Evolutionary conservation across 2,329 filamentous ascomycete species (phyloP).

Genomic region (Cytospora piceicola): DNA sequence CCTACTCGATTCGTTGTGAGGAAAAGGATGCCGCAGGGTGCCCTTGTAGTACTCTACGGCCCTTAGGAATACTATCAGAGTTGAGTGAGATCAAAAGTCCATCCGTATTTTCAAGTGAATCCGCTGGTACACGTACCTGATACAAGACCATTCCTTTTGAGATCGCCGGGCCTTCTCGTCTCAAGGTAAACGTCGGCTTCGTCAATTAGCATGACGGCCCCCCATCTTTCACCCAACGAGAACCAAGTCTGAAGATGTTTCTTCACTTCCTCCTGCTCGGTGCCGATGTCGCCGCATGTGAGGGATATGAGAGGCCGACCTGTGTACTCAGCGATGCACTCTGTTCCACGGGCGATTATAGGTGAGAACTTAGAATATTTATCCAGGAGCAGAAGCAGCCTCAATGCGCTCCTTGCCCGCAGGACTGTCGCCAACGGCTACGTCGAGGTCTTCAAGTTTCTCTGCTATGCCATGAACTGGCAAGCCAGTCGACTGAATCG

Average conservation of each 20-base stretch:
- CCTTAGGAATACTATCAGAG: conserved; percentile 32
- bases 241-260: conserved; percentile 1
- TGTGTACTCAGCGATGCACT: conserved; percentile 34
- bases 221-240: conserved; percentile 2
- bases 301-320: conserved; percentile 32
- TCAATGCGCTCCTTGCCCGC: too few species aligned
- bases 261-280: background rate
- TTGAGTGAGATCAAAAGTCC: too few species aligned
- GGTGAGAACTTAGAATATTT: too few species aligned
- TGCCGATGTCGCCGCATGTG: conserved; percentile 30
- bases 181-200: conserved; percentile 38
- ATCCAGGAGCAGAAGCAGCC: too few species aligned
- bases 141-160: conserved; percentile 36
- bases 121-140: conserved; percentile 23
- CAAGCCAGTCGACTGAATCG: too few species aligned
- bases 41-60: conserved; percentile 37
- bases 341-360: conserved; percentile 25
- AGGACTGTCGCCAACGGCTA: too few species aligned
- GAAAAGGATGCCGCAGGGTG: conserved; percentile 37
- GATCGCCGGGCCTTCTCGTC: conserved; percentile 30
- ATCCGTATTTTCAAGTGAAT: background rate
- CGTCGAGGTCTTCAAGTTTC: too few species aligned
- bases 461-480: too few species aligned
- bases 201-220: conserved; percentile 32
- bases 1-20: conserved; percentile 40